Conservation (phyloP, 208 protist species). For the Borovskyia barvae region DNA sequence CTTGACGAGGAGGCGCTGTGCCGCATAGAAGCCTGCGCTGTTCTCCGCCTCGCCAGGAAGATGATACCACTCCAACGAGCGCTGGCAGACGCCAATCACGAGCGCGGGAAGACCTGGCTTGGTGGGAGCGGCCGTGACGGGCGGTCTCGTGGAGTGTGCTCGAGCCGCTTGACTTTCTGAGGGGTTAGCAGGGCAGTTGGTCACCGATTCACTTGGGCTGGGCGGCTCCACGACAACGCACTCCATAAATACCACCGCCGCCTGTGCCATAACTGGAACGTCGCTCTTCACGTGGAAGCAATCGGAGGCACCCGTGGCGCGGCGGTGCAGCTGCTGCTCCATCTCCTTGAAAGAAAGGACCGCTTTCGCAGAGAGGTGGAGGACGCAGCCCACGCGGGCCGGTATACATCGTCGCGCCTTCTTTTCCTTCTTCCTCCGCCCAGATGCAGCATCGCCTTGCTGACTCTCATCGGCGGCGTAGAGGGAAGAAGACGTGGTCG, state of each 20-base stretch:
- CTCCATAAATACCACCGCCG: constrained; percentile 70
- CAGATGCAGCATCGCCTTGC: background rate
- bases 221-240: constrained; percentile 14
- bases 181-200: too few relatives aligned
- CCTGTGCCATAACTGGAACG: constrained; percentile 35
- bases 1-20: constrained; percentile 60
- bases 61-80: constrained; percentile 33
- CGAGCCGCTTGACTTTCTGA: background rate
- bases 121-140: background rate
- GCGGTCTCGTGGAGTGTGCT: constrained; percentile 3
- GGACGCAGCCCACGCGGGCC: constrained; percentile 10
- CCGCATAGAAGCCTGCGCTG: constrained; percentile 72
- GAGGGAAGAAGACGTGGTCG: background rate
- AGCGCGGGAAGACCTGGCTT: constrained; percentile 23
- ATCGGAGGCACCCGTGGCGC: constrained; percentile 17
- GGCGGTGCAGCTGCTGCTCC: constrained; percentile 20
- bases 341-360: constrained; percentile 24
- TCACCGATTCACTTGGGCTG: too few relatives aligned
- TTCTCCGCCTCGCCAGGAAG: constrained; percentile 63
- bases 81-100: constrained; percentile 58
- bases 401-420: background rate
- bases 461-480: background rate
- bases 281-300: constrained; percentile 67
- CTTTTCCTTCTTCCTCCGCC: background rate
- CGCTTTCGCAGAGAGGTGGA: constrained; percentile 15